Evolutionary conservation across 2,329 filamentous ascomycete genomes (phyloP).

Genomic region (Phoma sp.): DNA sequence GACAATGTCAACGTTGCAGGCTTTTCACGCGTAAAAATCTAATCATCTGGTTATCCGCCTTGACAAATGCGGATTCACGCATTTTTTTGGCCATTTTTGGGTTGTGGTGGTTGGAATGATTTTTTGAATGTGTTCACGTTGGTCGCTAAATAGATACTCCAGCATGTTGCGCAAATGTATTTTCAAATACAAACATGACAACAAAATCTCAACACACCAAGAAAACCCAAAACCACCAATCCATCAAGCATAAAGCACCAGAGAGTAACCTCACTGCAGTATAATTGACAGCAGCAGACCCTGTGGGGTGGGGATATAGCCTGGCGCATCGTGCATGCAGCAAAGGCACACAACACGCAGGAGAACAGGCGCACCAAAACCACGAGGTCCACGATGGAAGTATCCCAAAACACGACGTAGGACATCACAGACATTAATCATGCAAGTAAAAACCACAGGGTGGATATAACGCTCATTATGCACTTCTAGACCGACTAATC

Average conservation of each 20-base stretch:
- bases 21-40: neutral
- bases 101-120: neutral
- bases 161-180: neutral
- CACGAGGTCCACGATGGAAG: no score
- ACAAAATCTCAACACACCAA: neutral
- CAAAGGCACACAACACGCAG: no score
- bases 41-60: fast-evolving
- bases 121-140: constrained; percentile 1
- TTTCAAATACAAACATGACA: neutral
- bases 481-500: constrained; percentile 17
- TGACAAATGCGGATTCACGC: neutral
- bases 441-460: neutral
- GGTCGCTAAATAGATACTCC: neutral
- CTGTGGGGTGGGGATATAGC: no score
- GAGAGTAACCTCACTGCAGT: no score
- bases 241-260: no score
- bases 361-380: no score
- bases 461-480: constrained; percentile 18
- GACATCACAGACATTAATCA: neutral
- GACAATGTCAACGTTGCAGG: neutral
- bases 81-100: neutral
- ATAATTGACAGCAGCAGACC: no score
- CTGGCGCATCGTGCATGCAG: no score
- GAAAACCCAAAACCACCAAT: neutral
- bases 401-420: neutral